These are phyloP conservation scores for Geosmithia flava DNA, from an alignment of 2,329 filamentous ascomycete genomes.

Conservation along the genomic window DNA sequence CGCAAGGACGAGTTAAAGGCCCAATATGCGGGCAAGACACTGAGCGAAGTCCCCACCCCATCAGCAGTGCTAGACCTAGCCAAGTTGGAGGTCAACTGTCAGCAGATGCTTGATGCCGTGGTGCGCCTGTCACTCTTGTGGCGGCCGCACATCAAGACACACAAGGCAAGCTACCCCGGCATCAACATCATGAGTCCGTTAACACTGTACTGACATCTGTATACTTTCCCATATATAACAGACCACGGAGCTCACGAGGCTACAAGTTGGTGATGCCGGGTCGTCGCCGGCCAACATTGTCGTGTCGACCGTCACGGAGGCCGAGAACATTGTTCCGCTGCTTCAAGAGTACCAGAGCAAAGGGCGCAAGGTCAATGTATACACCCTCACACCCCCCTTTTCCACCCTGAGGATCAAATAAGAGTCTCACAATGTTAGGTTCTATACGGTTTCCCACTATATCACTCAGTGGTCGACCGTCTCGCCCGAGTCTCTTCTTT, in stretches of 20 bases:
- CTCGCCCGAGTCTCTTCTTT: constrained; percentile 39
- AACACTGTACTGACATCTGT: neutral
- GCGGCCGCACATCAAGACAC: constrained; percentile 67
- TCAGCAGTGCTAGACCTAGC: constrained; percentile 54
- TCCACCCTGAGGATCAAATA: neutral
- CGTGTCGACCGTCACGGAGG: constrained; percentile 59
- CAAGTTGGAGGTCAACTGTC: constrained; percentile 53
- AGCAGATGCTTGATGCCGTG: constrained; percentile 53
- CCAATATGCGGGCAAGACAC: constrained; percentile 42
- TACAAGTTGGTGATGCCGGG: constrained; percentile 1
- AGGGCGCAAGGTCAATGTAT: constrained; percentile 44
- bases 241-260: constrained; percentile 50
- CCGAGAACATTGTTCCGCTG: constrained; percentile 49
- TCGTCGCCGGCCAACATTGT: constrained; percentile 39
- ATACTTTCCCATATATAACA: constrained; percentile 13
- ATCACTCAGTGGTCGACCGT: constrained; percentile 45
- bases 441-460: constrained; percentile 58
- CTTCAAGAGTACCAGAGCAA: constrained; percentile 40
- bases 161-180: constrained; percentile 43
- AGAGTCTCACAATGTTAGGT: constrained; percentile 24
- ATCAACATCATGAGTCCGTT: constrained; percentile 4
- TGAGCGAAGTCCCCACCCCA: constrained; percentile 49
- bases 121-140: constrained; percentile 48
- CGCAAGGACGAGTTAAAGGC: constrained; percentile 1
- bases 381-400: constrained; percentile 5